Conservation (phyloP, 1,284 basidiomycete genomes). For the Takashimella koratensis region DNA sequence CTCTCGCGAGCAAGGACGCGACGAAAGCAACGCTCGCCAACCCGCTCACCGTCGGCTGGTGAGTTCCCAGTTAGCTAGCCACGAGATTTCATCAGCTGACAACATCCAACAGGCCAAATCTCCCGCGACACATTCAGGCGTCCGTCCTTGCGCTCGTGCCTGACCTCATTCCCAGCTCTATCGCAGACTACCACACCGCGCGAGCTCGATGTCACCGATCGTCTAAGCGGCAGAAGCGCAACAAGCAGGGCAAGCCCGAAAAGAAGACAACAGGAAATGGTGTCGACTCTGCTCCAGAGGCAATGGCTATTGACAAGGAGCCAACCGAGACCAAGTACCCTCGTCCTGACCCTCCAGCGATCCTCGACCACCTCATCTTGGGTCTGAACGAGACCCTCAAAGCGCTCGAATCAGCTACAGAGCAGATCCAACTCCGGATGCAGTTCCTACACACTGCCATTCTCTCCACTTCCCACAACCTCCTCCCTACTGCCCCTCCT, state of each 20-base stretch:
- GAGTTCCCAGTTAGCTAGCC: slow-evolving; percentile 9
- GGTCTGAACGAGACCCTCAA: slow-evolving; percentile 81
- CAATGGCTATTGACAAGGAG: background rate
- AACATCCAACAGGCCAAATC: slow-evolving; percentile 31
- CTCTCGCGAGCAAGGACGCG: slow-evolving; percentile 23
- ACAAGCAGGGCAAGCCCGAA: background rate
- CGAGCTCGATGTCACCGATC: slow-evolving; percentile 33
- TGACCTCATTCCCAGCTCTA: slow-evolving; percentile 23
- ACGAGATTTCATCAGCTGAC: background rate
- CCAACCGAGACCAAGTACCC: background rate
- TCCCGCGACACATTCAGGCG: slow-evolving; percentile 38
- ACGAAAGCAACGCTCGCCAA: slow-evolving; percentile 37
- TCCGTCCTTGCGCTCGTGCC: slow-evolving; percentile 32
- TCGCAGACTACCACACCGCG: slow-evolving; percentile 39
- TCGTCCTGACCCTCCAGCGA: slow-evolving; percentile 40
- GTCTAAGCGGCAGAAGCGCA: slow-evolving; percentile 19
- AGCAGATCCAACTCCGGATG: slow-evolving; percentile 33
- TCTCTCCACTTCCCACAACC: background rate
- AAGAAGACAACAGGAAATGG: background rate
- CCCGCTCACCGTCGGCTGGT: slow-evolving; percentile 42
- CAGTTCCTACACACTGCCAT: slow-evolving; percentile 1
- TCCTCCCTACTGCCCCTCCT: slow-evolving; percentile 31
- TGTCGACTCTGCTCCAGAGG: too few species aligned
- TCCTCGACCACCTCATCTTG: slow-evolving; percentile 58
- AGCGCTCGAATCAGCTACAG: slow-evolving; percentile 61